Base-by-base conservation (phyloP, 1,284 basidiomycete species). In the Cryptococcus deneoformans region DNA sequence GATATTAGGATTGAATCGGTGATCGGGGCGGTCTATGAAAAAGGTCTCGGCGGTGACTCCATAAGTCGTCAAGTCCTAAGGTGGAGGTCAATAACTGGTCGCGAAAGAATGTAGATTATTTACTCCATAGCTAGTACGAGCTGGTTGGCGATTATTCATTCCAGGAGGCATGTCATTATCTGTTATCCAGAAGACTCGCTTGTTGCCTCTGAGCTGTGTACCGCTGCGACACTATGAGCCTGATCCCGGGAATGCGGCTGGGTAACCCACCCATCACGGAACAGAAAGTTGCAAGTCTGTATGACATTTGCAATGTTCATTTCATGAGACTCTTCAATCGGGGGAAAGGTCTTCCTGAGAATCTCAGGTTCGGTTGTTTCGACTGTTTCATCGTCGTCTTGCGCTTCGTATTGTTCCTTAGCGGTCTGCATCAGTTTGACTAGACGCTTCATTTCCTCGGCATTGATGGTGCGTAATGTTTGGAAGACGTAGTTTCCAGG, bases 151-250 rank as follows among this genome's bases (percentile, higher is more conserved):
- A 46, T 71, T 72, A 12, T 57, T 44, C 24, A 61, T 61, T 34
- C 68, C 67, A 6, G 62, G 57, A 1, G 87, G 87, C 54, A 86
- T 77, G 69, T 97, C 95, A 62, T 93, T 86, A 71, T 98, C 88
- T 0, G 95, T 98, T 50, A 99, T 88, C 51, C 93, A 81, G 71
- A 98, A 97, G 1, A 98, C 84, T 8, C 94, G 86, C 71, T 95
- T 94, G 38, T 87, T 86, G 0, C 92, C 91, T 0, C 87, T 88
- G 67, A 79, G 50, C 58, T 72, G 73, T 86, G 89, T 54, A 84
- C 90, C 76, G 12, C 91, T 92, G 29, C 29, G 29, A 29, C 29
- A 29, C 29, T 29, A 29, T 29, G 29, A 29, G 29, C 29, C 29
- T 62, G 45, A 44, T 38, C 1, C 37, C 9, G 36, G 29, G 47